These are phyloP conservation scores for Erodium trifolium DNA, from an alignment of 441 rosid species.

Conservation along the genomic window DNA sequence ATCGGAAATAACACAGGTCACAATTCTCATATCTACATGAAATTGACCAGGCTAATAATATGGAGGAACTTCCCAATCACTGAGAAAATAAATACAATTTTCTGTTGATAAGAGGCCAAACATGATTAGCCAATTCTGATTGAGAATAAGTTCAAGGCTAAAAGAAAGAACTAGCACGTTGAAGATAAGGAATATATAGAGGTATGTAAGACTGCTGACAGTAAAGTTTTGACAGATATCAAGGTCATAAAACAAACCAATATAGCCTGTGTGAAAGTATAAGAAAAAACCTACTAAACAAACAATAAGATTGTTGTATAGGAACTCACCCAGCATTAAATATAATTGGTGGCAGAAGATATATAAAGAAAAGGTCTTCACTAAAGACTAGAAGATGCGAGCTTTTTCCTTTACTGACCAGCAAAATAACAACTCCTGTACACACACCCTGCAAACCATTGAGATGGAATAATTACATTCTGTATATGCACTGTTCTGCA, in stretches of 20 bases:
- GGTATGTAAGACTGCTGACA: background rate
- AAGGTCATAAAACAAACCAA: background rate
- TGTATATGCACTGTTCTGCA: background rate
- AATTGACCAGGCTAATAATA: background rate
- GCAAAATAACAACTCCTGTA: constrained; percentile 23
- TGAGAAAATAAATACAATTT: background rate
- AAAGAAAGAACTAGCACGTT: background rate
- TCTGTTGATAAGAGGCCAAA: background rate
- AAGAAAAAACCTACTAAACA: background rate
- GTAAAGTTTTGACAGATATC: background rate
- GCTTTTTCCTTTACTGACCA: constrained; percentile 21
- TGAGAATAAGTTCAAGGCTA: constrained; percentile 2
- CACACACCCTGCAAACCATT: constrained; percentile 31
- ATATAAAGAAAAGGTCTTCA: constrained; percentile 14
- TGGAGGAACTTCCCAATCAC: background rate
- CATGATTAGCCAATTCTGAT: background rate
- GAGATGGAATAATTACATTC: background rate
- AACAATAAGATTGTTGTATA: background rate
- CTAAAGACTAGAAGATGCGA: constrained; percentile 21
- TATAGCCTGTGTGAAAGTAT: background rate
- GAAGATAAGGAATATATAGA: background rate
- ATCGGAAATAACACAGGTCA: background rate
- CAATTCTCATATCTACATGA: background rate
- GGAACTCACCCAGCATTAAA: constrained; percentile 28
- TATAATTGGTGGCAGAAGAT: constrained; percentile 33